Conservation (phyloP, 2,329 filamentous ascomycete genomes). For the Xylariaceae sp. region DNA sequence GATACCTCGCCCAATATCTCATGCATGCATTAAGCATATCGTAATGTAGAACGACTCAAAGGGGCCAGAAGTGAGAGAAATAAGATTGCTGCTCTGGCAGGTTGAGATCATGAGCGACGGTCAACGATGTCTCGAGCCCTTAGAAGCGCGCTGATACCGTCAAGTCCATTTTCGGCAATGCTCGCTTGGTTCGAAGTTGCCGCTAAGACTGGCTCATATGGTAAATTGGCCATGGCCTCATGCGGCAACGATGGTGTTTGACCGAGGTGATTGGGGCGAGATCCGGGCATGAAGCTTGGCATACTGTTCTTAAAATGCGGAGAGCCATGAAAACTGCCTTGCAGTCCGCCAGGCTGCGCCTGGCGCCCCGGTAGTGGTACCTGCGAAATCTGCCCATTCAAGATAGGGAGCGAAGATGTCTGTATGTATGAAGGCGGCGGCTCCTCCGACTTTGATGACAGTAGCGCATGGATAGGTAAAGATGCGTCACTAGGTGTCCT, state of each 20-base stretch:
- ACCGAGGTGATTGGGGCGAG: constrained; percentile 19
- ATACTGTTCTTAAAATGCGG: constrained; percentile 29
- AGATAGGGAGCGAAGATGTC: constrained; percentile 13
- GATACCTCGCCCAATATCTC: not conserved
- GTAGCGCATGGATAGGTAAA: constrained; percentile 61
- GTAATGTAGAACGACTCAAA: not conserved
- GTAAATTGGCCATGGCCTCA: constrained; percentile 14
- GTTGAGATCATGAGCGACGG: constrained; percentile 41
- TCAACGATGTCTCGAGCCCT: constrained; percentile 66
- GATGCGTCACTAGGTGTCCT: constrained; percentile 58
- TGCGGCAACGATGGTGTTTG: constrained; percentile 3
- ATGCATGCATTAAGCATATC: not conserved
- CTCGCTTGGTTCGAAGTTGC: constrained; percentile 21
- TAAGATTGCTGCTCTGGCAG: not conserved
- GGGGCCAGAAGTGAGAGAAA: not conserved
- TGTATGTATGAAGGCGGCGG: constrained; percentile 29
- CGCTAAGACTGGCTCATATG: constrained; percentile 23
- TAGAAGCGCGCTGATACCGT: constrained; percentile 66
- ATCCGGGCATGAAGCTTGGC: constrained; percentile 22
- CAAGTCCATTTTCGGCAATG: constrained; percentile 47
- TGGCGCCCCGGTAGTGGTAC: constrained; percentile 29
- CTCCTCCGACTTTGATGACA: constrained; percentile 49
- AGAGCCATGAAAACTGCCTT: constrained; percentile 13
- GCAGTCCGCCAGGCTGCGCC: constrained; percentile 26
- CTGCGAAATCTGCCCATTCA: constrained; percentile 26